Percentiles rank a stretch among this genome's conserved stretches.
phyloP scores from a whole-genome alignment of 1,139 yeast genomes.

The Scheffersomyces cryptocercus region DNA sequence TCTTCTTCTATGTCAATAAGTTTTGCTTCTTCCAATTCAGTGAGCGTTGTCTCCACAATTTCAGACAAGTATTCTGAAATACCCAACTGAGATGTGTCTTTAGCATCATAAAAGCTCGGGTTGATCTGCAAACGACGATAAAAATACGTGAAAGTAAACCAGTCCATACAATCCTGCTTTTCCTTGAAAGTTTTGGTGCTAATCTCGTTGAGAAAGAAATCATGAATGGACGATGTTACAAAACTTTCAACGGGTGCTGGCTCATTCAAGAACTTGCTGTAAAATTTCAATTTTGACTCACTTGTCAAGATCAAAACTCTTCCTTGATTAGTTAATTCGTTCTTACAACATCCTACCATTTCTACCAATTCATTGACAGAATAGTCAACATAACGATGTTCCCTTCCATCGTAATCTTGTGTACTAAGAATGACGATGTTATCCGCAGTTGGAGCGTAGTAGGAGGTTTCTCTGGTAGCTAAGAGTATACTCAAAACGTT shows the following conservation, averaged over 20 bases:
- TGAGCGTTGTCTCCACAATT: constrained; percentile 70
- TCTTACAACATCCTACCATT: constrained; percentile 66
- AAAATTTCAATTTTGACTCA: constrained; percentile 58
- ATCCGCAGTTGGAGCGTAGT: constrained; percentile 52
- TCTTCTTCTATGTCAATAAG: constrained; percentile 60
- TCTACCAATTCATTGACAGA: constrained; percentile 65
- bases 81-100: constrained; percentile 63
- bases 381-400: constrained; percentile 70
- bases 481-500: constrained; percentile 56
- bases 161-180: constrained; percentile 86
- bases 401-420: constrained; percentile 69
- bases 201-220: constrained; percentile 70
- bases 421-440: constrained; percentile 72
- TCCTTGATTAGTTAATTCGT: constrained; percentile 19
- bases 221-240: constrained; percentile 58
- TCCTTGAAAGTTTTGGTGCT: constrained; percentile 62
- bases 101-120: constrained; percentile 85
- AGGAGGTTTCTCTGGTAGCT: constrained; percentile 58
- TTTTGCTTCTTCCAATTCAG: constrained; percentile 61
- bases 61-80: constrained; percentile 83
- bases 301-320: constrained; percentile 61
- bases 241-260: constrained; percentile 86
- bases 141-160: constrained; percentile 83
- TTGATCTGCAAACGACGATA: constrained; percentile 78
- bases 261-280: constrained; percentile 68